Evolutionary conservation across 257 asterid genomes (phyloP), one percentile per base, ranked within the genome.

Genomic region (Cruciata laevipes): DNA sequence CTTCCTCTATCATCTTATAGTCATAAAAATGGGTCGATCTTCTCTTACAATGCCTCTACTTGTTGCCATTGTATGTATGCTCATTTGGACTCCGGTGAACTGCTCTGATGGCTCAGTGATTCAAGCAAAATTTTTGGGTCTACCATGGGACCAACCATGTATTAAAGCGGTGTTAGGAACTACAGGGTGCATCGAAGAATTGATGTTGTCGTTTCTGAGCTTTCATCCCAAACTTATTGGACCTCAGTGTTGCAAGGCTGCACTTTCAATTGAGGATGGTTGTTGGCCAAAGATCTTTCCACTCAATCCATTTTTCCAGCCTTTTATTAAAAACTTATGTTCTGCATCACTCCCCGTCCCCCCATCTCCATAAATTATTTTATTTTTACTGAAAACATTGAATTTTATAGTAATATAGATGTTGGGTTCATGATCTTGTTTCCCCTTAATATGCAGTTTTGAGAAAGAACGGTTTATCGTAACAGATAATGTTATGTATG

Each of bases 271-370:
- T 32, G 81, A 79, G 6, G 73, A 70, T 3, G 67, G 58, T 40
- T 79, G 81, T 12, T 79, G 78, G 81, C 73, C 79, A 0, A 73
- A 67, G 56, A 52, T 61, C 30, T 64, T 79, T 3, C 77, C 81
- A 4, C 14, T 71, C 32, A 73, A 67, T 60, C 74, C 70, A 9
- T 44, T 73, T 31, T 76, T 70, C 18, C 79, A 66, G 2, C 68
- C 71, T 1, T 14, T 56, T 9, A 17, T 76, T 21, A 12, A 49
- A 61, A 70, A 49, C 40, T 64, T 66, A 27, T 76, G 81, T 66
- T 7, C 3, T 33, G 25, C n/a, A n/a, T n/a, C n/a, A 0, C 27
- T 12, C 32, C 42, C 16, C 51, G 5, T 20, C 1, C 18, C 30
- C 3, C 69, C 59, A 16, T 24, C 24, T 12, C 44, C 69, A 71